Base-by-base conservation (phyloP, 352 stramenopile genomes). In the Phytophthora uliginosa region DNA sequence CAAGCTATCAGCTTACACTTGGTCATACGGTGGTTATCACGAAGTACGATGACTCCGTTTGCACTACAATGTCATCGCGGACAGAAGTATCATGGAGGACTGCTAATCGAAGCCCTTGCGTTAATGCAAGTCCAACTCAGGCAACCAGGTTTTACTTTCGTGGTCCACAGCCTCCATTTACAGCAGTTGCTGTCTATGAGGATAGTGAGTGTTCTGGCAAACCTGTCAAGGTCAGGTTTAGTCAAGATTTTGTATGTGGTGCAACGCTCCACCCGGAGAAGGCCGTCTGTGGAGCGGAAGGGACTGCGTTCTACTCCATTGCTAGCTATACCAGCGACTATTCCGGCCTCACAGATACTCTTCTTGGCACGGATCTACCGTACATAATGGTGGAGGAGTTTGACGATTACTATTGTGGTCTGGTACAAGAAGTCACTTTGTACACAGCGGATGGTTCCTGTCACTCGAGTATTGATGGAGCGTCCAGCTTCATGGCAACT, bases 331-430 rank as follows among this genome's bases (percentile, higher is more conserved):
- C 22, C 13, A 15, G 13, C 8, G 34, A 48, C 26, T 56, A 62
- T 20, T 47, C 20, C 26, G 26, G 26, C 2, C 10, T 62, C 6
- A 17, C 52, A 31, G 28, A 53, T 38, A 57, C 51, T 4, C 17
- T 62, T 6, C 62, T 62, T 26, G 62, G 52, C 9, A 42, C 9
- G 7, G 8, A 66, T 48, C 53, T 38, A 6, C 62, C 52, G 12
- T 62, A 69, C 15, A 31, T 69, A 10, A 50, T 62, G n/a, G 24
- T 62, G 38, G 62, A 69, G 36, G 38, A 69, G 4, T 69, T 62
- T 62, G 8, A 7, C 10, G 62, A 62, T 31, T 36, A 20, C 7
- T 50, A 42, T 28, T 69, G 62, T 36, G n/a, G 26, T 12, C 18
- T 48, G 50, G 18, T 57, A 7, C 5, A 48, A 47, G 59, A n/a